Conservation (phyloP, 768 basidiomycete genomes). For the Mycena polygramma region DNA sequence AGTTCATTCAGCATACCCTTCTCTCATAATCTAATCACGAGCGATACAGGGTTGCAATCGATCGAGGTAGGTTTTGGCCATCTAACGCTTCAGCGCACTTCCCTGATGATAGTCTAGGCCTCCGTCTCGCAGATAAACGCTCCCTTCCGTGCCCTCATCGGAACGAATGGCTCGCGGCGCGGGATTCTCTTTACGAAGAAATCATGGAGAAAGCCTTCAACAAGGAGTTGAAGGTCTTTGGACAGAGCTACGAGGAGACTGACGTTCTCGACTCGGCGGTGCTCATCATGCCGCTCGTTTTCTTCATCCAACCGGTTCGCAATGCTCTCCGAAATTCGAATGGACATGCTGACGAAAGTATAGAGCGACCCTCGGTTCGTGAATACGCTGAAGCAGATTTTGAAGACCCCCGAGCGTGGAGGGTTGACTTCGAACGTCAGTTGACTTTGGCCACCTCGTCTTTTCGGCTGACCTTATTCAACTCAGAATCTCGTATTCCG, state of each 20-base stretch:
- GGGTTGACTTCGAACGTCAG: conserved; percentile 90
- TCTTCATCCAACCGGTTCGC: conserved; percentile 87
- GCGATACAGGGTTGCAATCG: conserved; percentile 86
- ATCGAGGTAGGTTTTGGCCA: conserved; percentile 69
- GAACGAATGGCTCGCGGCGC: conserved; percentile 76
- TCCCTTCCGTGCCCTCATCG: conserved; percentile 88
- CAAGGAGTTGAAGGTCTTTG: conserved; percentile 74
- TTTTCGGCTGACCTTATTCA: background rate
- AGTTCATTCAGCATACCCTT: conserved; percentile 1
- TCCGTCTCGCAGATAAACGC: conserved; percentile 95
- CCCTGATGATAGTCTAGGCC: conserved; percentile 52
- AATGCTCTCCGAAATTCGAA: background rate
- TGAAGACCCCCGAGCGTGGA: conserved; percentile 90
- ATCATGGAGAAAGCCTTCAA: conserved; percentile 94
- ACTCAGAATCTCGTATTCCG: conserved; percentile 87
- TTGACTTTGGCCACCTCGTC: conserved; percentile 19
- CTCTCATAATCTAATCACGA: conserved; percentile 10
- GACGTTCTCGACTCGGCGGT: conserved; percentile 88
- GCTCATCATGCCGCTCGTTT: conserved; percentile 92
- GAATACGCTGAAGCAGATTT: conserved; percentile 83
- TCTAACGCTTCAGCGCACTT: background rate
- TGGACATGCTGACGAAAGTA: conserved; percentile 1
- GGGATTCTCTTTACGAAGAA: conserved; percentile 92
- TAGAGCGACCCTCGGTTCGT: conserved; percentile 92
- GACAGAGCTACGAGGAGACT: conserved; percentile 92